Conservation (phyloP, 2,329 filamentous ascomycete genomes). For the Colletotrichum sidae region DNA sequence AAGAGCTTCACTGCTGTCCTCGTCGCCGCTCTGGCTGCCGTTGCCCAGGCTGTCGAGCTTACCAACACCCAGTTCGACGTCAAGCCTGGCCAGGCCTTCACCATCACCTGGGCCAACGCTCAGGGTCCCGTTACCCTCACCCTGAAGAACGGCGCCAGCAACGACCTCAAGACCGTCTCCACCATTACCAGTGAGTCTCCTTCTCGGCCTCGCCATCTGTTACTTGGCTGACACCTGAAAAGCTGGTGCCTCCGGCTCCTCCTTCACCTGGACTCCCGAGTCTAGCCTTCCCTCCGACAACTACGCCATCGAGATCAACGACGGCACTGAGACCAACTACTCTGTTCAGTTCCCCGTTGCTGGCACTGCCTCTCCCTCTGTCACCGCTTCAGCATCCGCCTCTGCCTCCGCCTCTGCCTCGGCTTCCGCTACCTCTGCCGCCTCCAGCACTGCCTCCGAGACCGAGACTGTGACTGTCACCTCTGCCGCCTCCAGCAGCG, state of each 20-base stretch:
- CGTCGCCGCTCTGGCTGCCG: slow-evolving; percentile 46
- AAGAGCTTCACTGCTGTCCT: slow-evolving; percentile 45
- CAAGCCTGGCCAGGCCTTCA: slow-evolving; percentile 53
- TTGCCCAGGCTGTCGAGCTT: slow-evolving; percentile 47
- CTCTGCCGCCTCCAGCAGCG: slow-evolving; percentile 23
- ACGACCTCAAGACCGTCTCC: slow-evolving; percentile 49
- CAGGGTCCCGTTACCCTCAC: slow-evolving; percentile 55
- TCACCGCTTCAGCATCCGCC: slow-evolving; percentile 31
- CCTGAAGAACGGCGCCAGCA: slow-evolving; percentile 52
- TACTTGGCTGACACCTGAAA: not conserved
- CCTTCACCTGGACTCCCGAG: slow-evolving; percentile 53
- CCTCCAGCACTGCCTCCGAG: slow-evolving; percentile 37
- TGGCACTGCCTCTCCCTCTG: slow-evolving; percentile 41
- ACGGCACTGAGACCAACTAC: slow-evolving; percentile 57
- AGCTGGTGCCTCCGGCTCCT: slow-evolving; percentile 50
- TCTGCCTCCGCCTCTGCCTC: slow-evolving; percentile 33
- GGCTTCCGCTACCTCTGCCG: slow-evolving; percentile 33
- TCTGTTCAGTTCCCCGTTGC: slow-evolving; percentile 51
- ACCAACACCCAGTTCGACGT: slow-evolving; percentile 52
- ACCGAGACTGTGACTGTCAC: slow-evolving; percentile 22
- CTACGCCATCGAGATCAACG: slow-evolving; percentile 60
- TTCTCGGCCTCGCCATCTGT: no score
- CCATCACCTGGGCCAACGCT: slow-evolving; percentile 55
- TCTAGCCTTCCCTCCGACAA: slow-evolving; percentile 49
- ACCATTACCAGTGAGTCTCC: slow-evolving; percentile 50